phyloP scores from a whole-genome alignment of 495 filamentous ascomycete genomes.

The Aspergillus carlsbadensis region DNA sequence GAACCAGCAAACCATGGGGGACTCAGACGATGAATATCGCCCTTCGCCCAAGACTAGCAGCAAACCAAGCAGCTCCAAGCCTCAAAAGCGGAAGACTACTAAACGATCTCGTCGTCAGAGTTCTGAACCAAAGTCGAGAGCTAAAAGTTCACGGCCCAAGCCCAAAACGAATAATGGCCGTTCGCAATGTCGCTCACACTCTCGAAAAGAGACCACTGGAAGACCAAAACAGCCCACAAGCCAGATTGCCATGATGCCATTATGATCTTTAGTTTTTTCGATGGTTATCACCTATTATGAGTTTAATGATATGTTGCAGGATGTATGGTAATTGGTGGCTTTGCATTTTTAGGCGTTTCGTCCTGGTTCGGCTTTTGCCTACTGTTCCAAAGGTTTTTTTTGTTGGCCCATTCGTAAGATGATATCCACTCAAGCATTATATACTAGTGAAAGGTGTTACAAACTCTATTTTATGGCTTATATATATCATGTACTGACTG shows the following conservation, averaged over 20 bases:
- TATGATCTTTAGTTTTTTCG: conserved; percentile 26
- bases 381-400: too few relatives aligned
- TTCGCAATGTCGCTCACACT: conserved; percentile 23
- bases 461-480: not conserved
- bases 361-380: not conserved
- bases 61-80: conserved; percentile 20
- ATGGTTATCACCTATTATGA: conserved; percentile 22
- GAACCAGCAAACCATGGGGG: conserved; percentile 23
- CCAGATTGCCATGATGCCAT: conserved; percentile 48
- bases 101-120: conserved; percentile 35
- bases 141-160: conserved; percentile 27
- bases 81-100: conserved; percentile 28
- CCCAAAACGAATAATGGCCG: conserved; percentile 27
- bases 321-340: conserved; percentile 17
- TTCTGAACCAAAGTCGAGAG: conserved; percentile 24
- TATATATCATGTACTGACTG: not conserved
- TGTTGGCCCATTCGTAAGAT: not conserved
- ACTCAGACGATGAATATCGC: conserved; percentile 26
- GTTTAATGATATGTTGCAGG: conserved; percentile 20
- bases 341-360: conserved; percentile 21
- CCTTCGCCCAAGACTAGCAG: conserved; percentile 18
- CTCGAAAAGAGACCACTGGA: conserved; percentile 29
- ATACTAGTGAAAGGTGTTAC: conserved; percentile 2
- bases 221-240: conserved; percentile 37
- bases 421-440: conserved; percentile 14